Evolutionary conservation across 345 rosid genomes (phyloP), one percentile per base, ranked within the genome.

Genomic region (Trapa incisa): DNA sequence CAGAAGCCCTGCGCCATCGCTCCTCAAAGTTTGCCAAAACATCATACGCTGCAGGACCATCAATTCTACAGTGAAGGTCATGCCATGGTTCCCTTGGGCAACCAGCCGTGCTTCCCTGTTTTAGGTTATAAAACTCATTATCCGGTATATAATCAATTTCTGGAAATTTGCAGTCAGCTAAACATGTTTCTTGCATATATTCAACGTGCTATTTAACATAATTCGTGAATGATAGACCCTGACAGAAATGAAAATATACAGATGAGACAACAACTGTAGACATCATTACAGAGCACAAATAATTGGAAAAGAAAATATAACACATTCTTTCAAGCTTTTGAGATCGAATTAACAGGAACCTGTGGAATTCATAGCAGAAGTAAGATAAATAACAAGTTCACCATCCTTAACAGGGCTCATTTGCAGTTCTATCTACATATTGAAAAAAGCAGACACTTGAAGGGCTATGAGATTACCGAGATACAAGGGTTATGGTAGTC

Each of bases 21-120:
- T 90, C 96, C 83, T 90, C 91, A 74, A 93, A 93, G 81, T 88
- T 93, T n/a, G 84, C 78, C 65, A 93, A 79, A 61, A 93, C 91
- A 71, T 93, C 98, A 71, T 93, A 93, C 10, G 98, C 98, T 57
- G 97, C 98, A 65, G 98, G 97, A 66, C 97, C 97, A 82, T 90
- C 96, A 74, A 93, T 88, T 82, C 64, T 87, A 69, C 85, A 57
- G 83, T 93, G 98, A 83, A 93, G 71, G 81, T 93, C 98, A 81
- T 93, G 98, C 98, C 98, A 93, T 36, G 97, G 90, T 74, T 90
- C 97, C 79, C 98, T 81, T 62, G 96, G 96, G 67, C 92, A 84
- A 60, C 96, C 94, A n/a, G 77, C 71, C 42, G 77, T 66, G 73
- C 65, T 79, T 68, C 91, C 96, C 98, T 93, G 76, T 58, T 54